Percentiles rank a stretch among this genome's conserved stretches.
phyloP scores from a whole-genome alignment of 2,329 filamentous ascomycete genomes.

The Zymoseptoria pseudotritici region DNA sequence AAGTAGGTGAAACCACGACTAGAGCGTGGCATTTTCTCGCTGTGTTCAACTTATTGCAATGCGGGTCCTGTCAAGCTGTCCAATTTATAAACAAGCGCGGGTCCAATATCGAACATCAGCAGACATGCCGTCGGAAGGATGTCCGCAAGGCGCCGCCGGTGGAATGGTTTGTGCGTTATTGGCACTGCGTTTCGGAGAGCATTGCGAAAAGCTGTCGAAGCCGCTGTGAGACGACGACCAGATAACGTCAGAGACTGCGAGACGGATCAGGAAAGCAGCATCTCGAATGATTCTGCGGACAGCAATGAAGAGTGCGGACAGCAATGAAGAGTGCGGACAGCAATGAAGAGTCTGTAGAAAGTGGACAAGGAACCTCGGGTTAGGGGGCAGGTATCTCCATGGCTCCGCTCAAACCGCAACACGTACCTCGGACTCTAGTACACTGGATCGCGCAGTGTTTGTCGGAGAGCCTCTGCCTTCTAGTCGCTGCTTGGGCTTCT shows the following conservation, averaged over 20 bases:
- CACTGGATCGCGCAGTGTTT: too few relatives aligned
- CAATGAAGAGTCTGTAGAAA: too few relatives aligned
- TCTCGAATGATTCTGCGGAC: neutral
- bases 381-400: too few relatives aligned
- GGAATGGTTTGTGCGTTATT: neutral
- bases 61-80: neutral
- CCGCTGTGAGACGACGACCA: neutral
- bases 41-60: neutral
- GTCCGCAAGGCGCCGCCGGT: too few relatives aligned
- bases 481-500: too few relatives aligned
- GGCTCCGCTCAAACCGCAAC: too few relatives aligned
- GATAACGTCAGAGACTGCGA: neutral
- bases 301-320: too few relatives aligned
- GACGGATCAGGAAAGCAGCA: neutral
- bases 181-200: neutral
- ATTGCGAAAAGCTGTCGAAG: too few relatives aligned
- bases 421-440: too few relatives aligned
- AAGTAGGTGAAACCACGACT: neutral
- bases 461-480: too few relatives aligned
- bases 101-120: neutral
- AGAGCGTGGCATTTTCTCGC: neutral
- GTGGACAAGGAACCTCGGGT: neutral
- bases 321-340: too few relatives aligned
- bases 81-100: neutral
- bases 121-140: neutral